Conservation (phyloP, 2,329 filamentous ascomycete species). For the Trichoderma aggressivum region DNA sequence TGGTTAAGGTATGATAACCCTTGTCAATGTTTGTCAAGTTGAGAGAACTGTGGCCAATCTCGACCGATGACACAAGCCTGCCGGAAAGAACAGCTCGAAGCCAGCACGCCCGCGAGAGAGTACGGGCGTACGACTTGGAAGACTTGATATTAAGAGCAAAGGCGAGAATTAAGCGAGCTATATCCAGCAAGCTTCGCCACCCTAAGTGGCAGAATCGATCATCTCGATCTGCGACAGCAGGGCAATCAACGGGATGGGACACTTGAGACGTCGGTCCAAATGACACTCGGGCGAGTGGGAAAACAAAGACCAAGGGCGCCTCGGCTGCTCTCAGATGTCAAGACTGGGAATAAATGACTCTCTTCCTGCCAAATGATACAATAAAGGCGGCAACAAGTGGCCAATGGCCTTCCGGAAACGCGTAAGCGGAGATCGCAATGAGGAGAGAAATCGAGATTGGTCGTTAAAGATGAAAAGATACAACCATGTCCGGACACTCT, state of each 20-base stretch:
- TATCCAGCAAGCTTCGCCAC: slow-evolving; percentile 14
- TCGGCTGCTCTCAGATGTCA: background rate
- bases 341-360: background rate
- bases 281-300: background rate
- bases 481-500: background rate
- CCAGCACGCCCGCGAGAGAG: background rate
- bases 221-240: slow-evolving; percentile 10
- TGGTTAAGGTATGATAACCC: background rate
- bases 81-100: background rate
- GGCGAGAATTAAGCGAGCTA: background rate
- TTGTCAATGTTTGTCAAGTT: background rate
- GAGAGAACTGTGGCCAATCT: background rate
- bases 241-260: background rate
- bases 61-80: background rate
- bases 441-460: slow-evolving; percentile 3
- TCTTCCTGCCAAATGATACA: background rate
- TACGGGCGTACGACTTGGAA: background rate
- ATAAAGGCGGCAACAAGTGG: background rate
- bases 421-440: background rate
- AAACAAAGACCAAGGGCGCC: background rate
- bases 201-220: slow-evolving; percentile 2
- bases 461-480: background rate
- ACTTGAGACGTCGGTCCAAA: background rate
- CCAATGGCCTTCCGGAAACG: background rate
- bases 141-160: background rate